Base-by-base conservation (phyloP, 495 filamentous ascomycete species). In the Glarea lozoyensis region DNA sequence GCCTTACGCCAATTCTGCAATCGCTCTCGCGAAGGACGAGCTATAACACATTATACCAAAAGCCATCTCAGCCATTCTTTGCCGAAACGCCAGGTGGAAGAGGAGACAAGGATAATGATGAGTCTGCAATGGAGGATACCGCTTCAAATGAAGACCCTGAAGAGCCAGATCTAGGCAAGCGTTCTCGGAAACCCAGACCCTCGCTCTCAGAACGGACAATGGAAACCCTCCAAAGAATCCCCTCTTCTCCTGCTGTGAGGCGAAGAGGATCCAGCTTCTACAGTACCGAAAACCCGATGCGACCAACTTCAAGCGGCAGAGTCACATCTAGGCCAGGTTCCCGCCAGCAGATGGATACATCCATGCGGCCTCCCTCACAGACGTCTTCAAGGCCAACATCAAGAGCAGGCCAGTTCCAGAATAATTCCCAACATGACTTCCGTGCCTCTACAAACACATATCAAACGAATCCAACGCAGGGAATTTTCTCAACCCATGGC, bases 151-250 rank as follows among this genome's bases (percentile, higher is more conserved):
- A 44, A 20, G 40, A 45, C 12, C 15, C 17, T 11, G 42, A 29
- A 17, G 29, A 50, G 37, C 40, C 18, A 46, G 44, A 20, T 40
- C 54, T 19, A 37, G 16, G 4, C 11, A 60, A 20, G 15, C 21
- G 16, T n/a, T n/a, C 42, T 24, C 37, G 38, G 39, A 45, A 39
- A 25, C 18, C 53, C 35, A 32, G 53, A 13, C 73, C 76, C 17
- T 85, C 81, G 1, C 59, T 86, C 17, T 81, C 78, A 11, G 82
- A 86, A 37, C 64, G 82, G 30, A 82, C 82, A 10, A 75, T 82
- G 24, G 79, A 83, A 47, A 82, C 78, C 0, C 59, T 86, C 10
- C 66, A 81, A 21, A 66, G 70, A 35, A 68, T 85, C 16, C 76
- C 81, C 2, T 68, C 78, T 0, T 82, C 82, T 13, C 82, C 82